Conservation (phyloP, 345 rosid genomes). For the thale cress (Arabidopsis thaliana) region TAIR10.1 NC_003075.7:1480001-1480500, state of each 20-base stretch:
- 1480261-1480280: not conserved
- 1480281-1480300: not conserved
- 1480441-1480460: no score
- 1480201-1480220: not conserved
- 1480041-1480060: slow-evolving; percentile 4
- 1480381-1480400: not conserved
- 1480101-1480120: not conserved
- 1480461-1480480: no score
- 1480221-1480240: not conserved
- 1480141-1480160: slow-evolving; percentile 3
- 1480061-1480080: not conserved
- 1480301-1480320: not conserved
- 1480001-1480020: not conserved
- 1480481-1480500: not conserved
- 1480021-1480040: not conserved
- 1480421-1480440: not conserved
- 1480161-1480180: not conserved
- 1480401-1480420: not conserved
- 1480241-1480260: not conserved
- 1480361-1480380: not conserved
- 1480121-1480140: not conserved
- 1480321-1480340: not conserved
- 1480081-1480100: slow-evolving; percentile 1
- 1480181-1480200: not conserved
- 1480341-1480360: not conserved